Conservation (phyloP, 2,329 filamentous ascomycete genomes). For the Calonectria honghensis region DNA sequence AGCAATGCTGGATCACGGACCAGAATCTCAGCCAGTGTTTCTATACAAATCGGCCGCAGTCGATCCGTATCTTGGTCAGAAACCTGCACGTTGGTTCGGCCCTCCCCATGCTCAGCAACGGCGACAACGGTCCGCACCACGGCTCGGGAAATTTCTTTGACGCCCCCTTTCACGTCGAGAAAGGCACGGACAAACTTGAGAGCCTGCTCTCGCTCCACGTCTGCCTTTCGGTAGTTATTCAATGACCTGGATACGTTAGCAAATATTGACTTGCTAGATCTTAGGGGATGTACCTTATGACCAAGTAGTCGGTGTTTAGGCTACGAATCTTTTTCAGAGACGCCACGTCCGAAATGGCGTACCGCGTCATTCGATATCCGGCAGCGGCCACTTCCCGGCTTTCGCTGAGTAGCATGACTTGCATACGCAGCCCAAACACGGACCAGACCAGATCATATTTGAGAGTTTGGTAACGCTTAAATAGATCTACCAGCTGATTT, state of each 20-base stretch:
- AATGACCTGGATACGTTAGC: conserved; percentile 75
- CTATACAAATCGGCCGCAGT: conserved; percentile 90
- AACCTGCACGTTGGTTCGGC: conserved; percentile 82
- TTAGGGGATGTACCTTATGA: conserved; percentile 75
- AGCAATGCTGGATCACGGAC: conserved; percentile 89
- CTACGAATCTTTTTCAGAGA: conserved; percentile 92
- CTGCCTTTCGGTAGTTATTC: conserved; percentile 97
- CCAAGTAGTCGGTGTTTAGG: conserved; percentile 93
- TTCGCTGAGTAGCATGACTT: conserved; percentile 96
- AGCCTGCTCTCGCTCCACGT: conserved; percentile 96
- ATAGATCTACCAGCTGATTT: conserved; percentile 96
- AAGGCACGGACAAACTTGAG: conserved; percentile 97
- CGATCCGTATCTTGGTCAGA: conserved; percentile 87
- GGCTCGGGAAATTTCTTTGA: conserved; percentile 89
- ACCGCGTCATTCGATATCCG: conserved; percentile 93
- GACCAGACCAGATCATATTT: conserved; percentile 99
- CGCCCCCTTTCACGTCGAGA: conserved; percentile 94
- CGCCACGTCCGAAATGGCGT: conserved; percentile 93
- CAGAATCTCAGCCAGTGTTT: conserved; percentile 94
- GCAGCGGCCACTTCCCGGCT: conserved; percentile 96
- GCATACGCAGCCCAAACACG: conserved; percentile 93
- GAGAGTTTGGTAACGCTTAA: conserved; percentile 92
- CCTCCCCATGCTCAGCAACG: conserved; percentile 91
- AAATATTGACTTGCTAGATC: neutral
- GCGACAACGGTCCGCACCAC: conserved; percentile 93